Conservation (phyloP, 2,329 filamentous ascomycete genomes). For the Sodiomyces alkalinus region DNA sequence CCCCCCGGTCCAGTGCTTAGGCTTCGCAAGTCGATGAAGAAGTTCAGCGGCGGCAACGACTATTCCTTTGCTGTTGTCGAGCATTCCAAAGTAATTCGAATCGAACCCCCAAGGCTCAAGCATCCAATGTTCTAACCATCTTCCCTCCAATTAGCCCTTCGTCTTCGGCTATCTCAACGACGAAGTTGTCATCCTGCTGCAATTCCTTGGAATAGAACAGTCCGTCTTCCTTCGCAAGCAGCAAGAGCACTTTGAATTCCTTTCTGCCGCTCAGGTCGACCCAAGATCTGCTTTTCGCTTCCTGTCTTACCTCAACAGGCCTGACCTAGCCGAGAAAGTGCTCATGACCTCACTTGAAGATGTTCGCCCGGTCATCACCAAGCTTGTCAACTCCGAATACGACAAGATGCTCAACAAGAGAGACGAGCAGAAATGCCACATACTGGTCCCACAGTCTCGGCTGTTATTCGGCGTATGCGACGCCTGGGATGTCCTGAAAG, state of each 20-base stretch:
- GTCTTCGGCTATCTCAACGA: slow-evolving; percentile 24
- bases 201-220: slow-evolving; percentile 18
- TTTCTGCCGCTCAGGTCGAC: slow-evolving; percentile 13
- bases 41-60: slow-evolving; percentile 21
- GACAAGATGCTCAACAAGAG: slow-evolving; percentile 17
- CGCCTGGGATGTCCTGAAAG: slow-evolving; percentile 17
- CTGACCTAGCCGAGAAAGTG: slow-evolving; percentile 20
- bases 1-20: slow-evolving; percentile 8
- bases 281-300: slow-evolving; percentile 18
- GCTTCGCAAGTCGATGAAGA: slow-evolving; percentile 23
- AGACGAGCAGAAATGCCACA: slow-evolving; percentile 19
- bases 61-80: slow-evolving; percentile 21
- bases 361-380: slow-evolving; percentile 12
- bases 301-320: slow-evolving; percentile 16
- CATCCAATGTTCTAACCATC: not conserved
- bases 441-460: slow-evolving; percentile 20
- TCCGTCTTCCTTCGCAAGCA: slow-evolving; percentile 19
- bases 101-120: too few relatives aligned
- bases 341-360: slow-evolving; percentile 19
- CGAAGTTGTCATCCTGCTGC: slow-evolving; percentile 22
- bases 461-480: slow-evolving; percentile 24
- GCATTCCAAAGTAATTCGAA: slow-evolving; percentile 19
- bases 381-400: slow-evolving; percentile 17
- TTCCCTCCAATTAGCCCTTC: slow-evolving; percentile 18
- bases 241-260: slow-evolving; percentile 17